Base-by-base conservation (phyloP, 1,284 basidiomycete species). In the Marasmius tenuissimus region DNA sequence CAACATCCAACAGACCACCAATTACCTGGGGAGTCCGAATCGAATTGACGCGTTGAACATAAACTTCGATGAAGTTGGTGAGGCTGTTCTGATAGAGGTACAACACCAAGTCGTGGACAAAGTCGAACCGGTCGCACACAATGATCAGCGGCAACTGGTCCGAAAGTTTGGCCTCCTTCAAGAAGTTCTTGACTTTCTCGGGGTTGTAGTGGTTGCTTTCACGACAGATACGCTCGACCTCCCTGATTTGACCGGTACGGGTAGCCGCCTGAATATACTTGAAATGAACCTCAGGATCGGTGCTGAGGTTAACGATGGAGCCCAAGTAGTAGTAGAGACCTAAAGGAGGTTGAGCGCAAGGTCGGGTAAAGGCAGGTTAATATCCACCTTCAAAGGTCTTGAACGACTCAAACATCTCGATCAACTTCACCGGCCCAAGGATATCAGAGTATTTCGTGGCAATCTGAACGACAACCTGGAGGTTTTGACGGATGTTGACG, bases 151-250 rank as follows among this genome's bases (percentile, higher is more conserved):
- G 97, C 40, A 99, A 88, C 76, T 99, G 97, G 76, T 99, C 97
- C 50, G 89, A 80, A 42, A 99, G 89, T 73, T 98, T 97, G 70
- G 97, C 97, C 75, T 99, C 97, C 76, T 96, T 97, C 77, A 99
- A 89, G 90, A 98, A 99, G 82, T 99, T 99, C 85, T 99, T 99
- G 84, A 99, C 97, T 80, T 99, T 99, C 81, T 99, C 97, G 1
- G 97, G 94, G 77, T 97, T 97, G 85, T 99, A 99, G 78, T 83
- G 85, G 79, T 99, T 98, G 75, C 93, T 95, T 81, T 99, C 97
- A 65, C 97, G 86, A 75, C 96, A 97, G 71, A 99, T 97, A 62
- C 97, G 94, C 80, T 99, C 97, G 64, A 99, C 97, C 75, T 99
- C 97, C 63, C 97, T 91, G 71, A 99, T 96, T 75, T 99, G 97